Evolutionary conservation across 31 red algal genomes (phyloP).

Genomic region (Odonthalia washingtoniensis): DNA sequence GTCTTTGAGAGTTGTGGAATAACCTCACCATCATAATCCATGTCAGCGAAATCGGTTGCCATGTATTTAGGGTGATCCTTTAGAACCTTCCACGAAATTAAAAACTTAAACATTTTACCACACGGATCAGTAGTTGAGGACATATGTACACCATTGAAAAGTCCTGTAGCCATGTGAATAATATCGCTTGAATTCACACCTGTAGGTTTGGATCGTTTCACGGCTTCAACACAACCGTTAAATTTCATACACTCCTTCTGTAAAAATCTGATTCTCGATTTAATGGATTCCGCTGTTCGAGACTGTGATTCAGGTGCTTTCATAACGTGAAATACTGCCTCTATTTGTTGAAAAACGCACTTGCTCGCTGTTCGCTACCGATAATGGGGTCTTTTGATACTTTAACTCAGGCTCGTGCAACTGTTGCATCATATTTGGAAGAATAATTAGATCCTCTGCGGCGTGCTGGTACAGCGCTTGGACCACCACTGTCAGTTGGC

Average conservation of each 20-base stretch:
- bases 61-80: neutral
- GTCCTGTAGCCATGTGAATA: constrained; percentile 26
- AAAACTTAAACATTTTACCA: constrained; percentile 41
- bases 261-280: constrained; percentile 16
- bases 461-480: no score
- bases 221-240: neutral
- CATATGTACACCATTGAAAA: constrained; percentile 44
- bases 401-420: no score
- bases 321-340: no score
- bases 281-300: constrained; percentile 27
- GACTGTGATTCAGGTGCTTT: no score
- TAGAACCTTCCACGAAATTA: constrained; percentile 22
- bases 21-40: neutral
- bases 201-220: constrained; percentile 20
- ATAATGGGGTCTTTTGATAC: no score
- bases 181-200: constrained; percentile 34
- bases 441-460: no score
- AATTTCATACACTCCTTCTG: constrained; percentile 23
- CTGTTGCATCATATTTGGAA: no score
- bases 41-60: neutral
- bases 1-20: neutral
- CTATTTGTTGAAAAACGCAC: no score
- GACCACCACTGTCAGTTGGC: no score
- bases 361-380: no score
- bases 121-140: neutral